Percentiles rank a stretch among this genome's conserved stretches.
Evolutionary conservation across 2,329 filamentous ascomycete species (phyloP).

Genomic region (Ophiostoma sp.): DNA sequence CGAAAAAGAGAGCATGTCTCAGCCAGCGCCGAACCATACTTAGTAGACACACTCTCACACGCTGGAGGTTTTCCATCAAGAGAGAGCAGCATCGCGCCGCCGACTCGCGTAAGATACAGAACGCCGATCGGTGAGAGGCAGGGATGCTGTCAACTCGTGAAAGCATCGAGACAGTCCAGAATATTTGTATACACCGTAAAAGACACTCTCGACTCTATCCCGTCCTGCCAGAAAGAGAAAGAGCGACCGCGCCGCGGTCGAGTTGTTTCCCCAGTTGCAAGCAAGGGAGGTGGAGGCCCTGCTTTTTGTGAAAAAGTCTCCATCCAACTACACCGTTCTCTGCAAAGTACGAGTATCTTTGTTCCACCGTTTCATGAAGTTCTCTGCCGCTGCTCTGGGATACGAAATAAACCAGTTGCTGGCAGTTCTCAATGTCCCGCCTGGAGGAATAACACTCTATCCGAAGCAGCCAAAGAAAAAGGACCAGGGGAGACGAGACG

Average conservation of each 20-base stretch:
- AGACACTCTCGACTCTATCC: background rate
- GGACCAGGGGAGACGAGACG: background rate
- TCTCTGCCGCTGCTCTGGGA: background rate
- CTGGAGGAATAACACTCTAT: background rate
- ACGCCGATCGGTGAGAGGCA: constrained; percentile 1
- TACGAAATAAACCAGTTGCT: background rate
- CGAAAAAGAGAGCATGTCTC: background rate
- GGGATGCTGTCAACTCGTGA: background rate
- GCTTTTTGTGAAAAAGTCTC: background rate
- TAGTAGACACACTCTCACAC: background rate
- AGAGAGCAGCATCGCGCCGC: background rate
- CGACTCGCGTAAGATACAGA: constrained; percentile 4
- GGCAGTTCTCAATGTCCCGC: background rate
- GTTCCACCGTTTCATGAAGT: background rate
- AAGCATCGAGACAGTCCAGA: background rate
- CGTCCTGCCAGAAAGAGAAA: background rate
- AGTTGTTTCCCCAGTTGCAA: background rate
- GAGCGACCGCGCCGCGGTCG: background rate
- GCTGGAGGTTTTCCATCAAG: background rate
- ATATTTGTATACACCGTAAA: too few relatives aligned
- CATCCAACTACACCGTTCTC: background rate
- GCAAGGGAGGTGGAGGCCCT: constrained; percentile 13
- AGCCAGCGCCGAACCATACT: constrained; percentile 5
- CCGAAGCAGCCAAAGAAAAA: background rate
- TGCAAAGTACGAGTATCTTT: constrained; percentile 1